Evolutionary conservation across 805 yeast species (phyloP), one percentile per base, ranked within the genome.

Genomic region (Crinitomyces ghanaensis): DNA sequence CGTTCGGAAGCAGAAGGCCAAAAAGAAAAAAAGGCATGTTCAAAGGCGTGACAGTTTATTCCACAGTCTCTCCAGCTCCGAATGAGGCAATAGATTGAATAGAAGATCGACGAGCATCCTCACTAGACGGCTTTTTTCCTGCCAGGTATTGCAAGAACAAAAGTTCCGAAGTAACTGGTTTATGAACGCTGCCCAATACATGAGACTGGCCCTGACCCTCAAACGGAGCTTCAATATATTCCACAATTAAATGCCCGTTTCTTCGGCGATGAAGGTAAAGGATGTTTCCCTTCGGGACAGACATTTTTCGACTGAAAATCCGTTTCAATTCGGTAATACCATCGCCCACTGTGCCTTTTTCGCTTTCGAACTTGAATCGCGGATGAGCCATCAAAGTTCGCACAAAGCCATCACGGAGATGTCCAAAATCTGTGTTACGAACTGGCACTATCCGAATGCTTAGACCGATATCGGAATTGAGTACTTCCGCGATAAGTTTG

Each of bases 361-460:
- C 71, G 20, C 59, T 59, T 3, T 42, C 44, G n/a, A 38, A 43
- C 43, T 74, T 74, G 33, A 77, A 70, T 39, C 66, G 59, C 2
- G 78, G 74, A 48, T 72, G 73, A 22, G 83, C 78, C 53, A 77
- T 63, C 30, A 83, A 70, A 13, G 94, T 74, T 52, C 86, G 77
- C 31, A 84, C 70, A 40, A 91, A 70, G 0, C 97, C 97, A 51
- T 91, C 97, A 43, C 80, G 71, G 48, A 88, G 58, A 52, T 91
- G 97, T 41, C 74, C 74, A 57, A 80, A 85, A 57, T 88, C 96
- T 1, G 97, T 88, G 54, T 81, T 84, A 51, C 95, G 71, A 12
- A 78, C 74, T 0, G 98, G 96, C 7, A 79, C 75, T 38, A 88
- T 77, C 41, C 93, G 65, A 17, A 85, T 77, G 28, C 75, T 62